Evolutionary conservation across 768 basidiomycete genomes (phyloP), one percentile per base, ranked within the genome.

Genomic region (Mycena chlorophos): DNA sequence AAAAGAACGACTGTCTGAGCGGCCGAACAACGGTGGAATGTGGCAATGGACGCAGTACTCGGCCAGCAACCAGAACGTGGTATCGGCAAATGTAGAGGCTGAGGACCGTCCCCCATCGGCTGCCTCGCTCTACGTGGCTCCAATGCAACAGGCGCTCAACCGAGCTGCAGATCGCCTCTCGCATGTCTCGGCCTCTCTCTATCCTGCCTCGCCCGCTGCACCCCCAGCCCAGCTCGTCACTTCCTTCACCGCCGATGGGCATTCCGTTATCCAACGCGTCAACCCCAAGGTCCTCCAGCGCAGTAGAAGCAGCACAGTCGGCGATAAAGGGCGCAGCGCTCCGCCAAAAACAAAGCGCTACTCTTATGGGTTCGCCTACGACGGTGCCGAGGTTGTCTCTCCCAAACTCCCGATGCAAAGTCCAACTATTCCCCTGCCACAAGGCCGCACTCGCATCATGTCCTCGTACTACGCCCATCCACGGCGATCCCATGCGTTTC

Each of bases 401-500:
- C 81, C 83, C 23, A 52, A 64, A 43, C 52, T 68, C n/a, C 42
- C 30, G 10, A 60, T 39, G 45, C 70, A 40, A 67, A 70, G 52
- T 57, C 69, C 67, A 50, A 58, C 63, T 43, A 52, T 69, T 52
- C 43, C 59, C 39, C 55, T 62, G 61, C 68, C 65, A 39, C 68
- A 67, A 48, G 84, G 87, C 34, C 83, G 88, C 31, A 81, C 79
- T 45, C 81, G 80, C 30, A 84, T 89, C 60, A 86, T 88, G 66
- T 87, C 87, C 8, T 78, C 86, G 5, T 87, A 89, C 63, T 84
- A 82, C 55, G 78, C 80, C 8, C 75, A 83, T 69, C 78, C 80
- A 64, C 83, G 83, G 38, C 73, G 75, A 25, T 86, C 86, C 74
- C 19, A 69, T 78, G 39, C 73, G 20, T 10, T 26, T 6, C 45